These are phyloP conservation scores for Saccharomycopsis synnaedendra DNA, from an alignment of 805 yeast genomes.

Conservation along the genomic window DNA sequence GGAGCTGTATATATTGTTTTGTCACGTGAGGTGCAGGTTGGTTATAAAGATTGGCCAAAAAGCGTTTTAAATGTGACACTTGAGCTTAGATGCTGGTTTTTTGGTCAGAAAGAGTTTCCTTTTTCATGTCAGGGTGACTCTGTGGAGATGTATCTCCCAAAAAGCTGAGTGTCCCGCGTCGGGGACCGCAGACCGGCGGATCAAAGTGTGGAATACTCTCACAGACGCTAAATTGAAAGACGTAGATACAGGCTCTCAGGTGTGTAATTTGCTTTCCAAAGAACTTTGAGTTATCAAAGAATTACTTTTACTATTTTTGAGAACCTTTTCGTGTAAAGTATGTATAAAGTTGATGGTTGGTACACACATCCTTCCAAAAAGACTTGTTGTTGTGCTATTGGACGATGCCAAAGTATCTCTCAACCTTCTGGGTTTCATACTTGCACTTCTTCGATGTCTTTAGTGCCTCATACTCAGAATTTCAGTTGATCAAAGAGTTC, in stretches of 20 bases:
- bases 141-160: background rate
- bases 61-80: no score
- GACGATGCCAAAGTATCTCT: no score
- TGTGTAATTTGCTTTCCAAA: slow-evolving; percentile 69
- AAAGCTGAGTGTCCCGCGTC: slow-evolving; percentile 4
- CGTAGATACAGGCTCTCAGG: slow-evolving; percentile 93
- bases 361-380: no score
- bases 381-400: no score
- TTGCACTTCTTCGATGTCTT: no score
- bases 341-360: background rate
- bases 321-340: background rate
- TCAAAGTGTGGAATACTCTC: slow-evolving; percentile 86
- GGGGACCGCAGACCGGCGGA: slow-evolving; percentile 86
- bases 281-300: background rate
- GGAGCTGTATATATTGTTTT: no score
- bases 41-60: no score
- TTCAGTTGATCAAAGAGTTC: no score
- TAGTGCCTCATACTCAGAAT: no score
- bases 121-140: background rate
- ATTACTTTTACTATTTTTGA: background rate
- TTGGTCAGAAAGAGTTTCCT: slow-evolving; percentile 1
- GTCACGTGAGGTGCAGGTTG: no score
- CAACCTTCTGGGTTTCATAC: no score
- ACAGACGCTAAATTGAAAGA: slow-evolving; percentile 66
- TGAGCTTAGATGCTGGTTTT: background rate